A percentile compares a stretch with the other conserved stretches of the same genome.
Conservation (phyloP, 2,329 filamentous ascomycete genomes). For the Juglanconis sp. region DNA sequence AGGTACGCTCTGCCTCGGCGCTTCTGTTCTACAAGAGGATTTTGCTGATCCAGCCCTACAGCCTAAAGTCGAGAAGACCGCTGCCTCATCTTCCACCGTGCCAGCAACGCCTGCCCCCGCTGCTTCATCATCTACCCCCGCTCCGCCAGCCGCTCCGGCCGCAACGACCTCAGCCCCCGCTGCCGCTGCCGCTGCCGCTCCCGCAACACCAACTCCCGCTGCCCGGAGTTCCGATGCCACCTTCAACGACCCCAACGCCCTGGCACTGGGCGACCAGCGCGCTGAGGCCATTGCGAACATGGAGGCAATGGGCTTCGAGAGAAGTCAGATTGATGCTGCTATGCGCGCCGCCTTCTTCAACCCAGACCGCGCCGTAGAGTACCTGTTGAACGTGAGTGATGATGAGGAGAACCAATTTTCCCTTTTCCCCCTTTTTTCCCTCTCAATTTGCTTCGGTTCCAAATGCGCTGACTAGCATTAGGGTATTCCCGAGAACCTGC, state of each 20-base stretch:
- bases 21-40: conserved; percentile 12
- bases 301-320: conserved; percentile 95
- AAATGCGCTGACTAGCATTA: conserved; percentile 32
- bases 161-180: conserved; percentile 42
- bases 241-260: conserved; percentile 71
- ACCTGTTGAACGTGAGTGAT: conserved; percentile 73
- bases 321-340: conserved; percentile 83
- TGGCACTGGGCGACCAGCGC: conserved; percentile 81
- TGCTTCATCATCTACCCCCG: conserved; percentile 44
- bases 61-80: conserved; percentile 65
- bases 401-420: not conserved
- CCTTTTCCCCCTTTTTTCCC: too few species aligned
- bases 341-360: conserved; percentile 98
- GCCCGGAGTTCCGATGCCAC: conserved; percentile 36
- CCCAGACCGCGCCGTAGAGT: conserved; percentile 94
- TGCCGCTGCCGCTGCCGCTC: conserved; percentile 40
- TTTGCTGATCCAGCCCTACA: conserved; percentile 30
- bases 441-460: not conserved
- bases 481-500: conserved; percentile 87
- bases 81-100: conserved; percentile 51
- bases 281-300: conserved; percentile 83
- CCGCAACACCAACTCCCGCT: conserved; percentile 55
- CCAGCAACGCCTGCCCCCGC: conserved; percentile 61
- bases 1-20: conserved; percentile 55
- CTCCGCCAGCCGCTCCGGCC: conserved; percentile 48